Percentiles rank a stretch among this genome's conserved stretches.
These are phyloP conservation scores for Pythium coloratum DNA, from an alignment of 352 stramenopile species.

Conservation along the genomic window DNA sequence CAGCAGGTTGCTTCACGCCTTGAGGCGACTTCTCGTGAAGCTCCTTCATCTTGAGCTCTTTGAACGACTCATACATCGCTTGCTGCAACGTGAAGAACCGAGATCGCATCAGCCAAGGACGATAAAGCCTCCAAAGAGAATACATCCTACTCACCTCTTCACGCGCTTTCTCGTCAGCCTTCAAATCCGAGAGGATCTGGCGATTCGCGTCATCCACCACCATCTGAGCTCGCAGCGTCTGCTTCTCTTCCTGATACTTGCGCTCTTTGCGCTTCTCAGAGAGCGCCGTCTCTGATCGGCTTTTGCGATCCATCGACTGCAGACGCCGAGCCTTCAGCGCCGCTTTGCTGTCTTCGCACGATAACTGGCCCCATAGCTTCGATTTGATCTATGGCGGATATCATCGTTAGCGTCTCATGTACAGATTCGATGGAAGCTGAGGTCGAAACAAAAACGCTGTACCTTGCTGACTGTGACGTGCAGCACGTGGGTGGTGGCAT, in stretches of 20 bases:
- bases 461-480: conserved; percentile 55
- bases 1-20: background rate
- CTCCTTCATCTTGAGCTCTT: conserved; percentile 37
- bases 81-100: conserved; percentile 21
- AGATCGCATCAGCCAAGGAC: background rate
- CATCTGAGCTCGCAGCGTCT: conserved; percentile 79
- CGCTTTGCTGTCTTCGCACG: conserved; percentile 38
- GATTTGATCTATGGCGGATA: conserved; percentile 12
- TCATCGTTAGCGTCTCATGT: background rate
- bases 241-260: conserved; percentile 68
- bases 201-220: conserved; percentile 73
- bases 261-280: conserved; percentile 51
- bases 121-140: background rate
- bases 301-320: conserved; percentile 67
- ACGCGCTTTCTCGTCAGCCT: conserved; percentile 71
- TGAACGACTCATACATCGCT: conserved; percentile 79
- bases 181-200: conserved; percentile 69
- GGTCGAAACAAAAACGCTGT: background rate
- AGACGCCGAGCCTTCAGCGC: conserved; percentile 42
- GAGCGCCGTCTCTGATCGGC: conserved; percentile 38
- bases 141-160: conserved; percentile 53
- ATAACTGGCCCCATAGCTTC: conserved; percentile 48
- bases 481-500: conserved; percentile 39
- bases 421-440: background rate
- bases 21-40: conserved; percentile 12